Evolutionary conservation across 305 asterid species (phyloP).

Genomic region (Fraxinus angustifolia): DNA sequence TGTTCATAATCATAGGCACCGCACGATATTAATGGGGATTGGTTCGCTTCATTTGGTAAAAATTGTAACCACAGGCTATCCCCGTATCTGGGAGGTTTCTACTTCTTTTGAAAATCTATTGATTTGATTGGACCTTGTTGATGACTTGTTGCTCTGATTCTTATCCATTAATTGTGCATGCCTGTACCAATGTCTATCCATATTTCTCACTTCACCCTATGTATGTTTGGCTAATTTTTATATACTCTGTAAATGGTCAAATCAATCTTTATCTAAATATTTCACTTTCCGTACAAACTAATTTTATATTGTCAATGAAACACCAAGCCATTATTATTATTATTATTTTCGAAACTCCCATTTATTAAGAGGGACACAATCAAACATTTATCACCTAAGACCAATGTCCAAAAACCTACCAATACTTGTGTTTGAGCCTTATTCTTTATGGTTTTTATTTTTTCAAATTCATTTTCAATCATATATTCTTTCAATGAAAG

Average conservation of each 20-base stretch:
- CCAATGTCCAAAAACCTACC: too few relatives aligned
- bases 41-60: constrained; percentile 23
- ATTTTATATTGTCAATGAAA: background rate
- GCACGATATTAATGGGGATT: background rate
- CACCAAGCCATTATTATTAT: background rate
- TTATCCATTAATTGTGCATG: background rate
- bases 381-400: too few relatives aligned
- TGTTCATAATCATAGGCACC: too few relatives aligned
- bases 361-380: too few relatives aligned
- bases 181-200: constrained; percentile 21
- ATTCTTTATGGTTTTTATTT: too few relatives aligned
- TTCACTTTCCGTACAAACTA: background rate
- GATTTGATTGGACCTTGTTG: constrained; percentile 41
- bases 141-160: constrained; percentile 28
- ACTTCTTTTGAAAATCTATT: background rate
- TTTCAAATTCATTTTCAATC: too few relatives aligned
- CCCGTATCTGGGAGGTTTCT: constrained; percentile 37
- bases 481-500: too few relatives aligned
- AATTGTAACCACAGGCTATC: constrained; percentile 5
- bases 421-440: too few relatives aligned
- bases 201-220: background rate
- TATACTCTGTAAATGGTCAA: background rate
- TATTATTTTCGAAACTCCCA: too few relatives aligned
- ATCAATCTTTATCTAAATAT: background rate
- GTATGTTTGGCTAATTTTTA: background rate